Evolutionary conservation across 176 grass and related monocot species (phyloP).

Genomic region (Phragmites australis): DNA sequence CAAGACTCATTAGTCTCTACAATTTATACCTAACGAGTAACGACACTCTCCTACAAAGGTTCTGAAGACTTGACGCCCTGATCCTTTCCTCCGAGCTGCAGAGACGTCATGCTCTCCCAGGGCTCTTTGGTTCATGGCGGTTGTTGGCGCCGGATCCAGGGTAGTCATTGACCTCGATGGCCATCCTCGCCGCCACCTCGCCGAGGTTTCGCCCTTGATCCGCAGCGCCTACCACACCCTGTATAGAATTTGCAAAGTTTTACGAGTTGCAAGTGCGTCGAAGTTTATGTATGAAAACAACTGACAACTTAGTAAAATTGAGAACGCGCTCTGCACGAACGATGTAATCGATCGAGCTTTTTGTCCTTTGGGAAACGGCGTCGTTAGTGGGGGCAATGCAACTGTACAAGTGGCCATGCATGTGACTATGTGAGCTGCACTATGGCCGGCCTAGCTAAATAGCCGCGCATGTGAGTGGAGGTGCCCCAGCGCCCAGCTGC

Average conservation of each 20-base stretch:
- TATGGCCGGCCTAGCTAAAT: constrained; percentile 6
- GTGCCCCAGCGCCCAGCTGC: neutral
- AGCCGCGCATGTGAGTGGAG: constrained; percentile 17
- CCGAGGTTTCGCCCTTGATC: constrained; percentile 28
- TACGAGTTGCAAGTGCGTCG: neutral
- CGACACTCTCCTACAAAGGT: neutral
- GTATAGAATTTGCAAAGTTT: neutral
- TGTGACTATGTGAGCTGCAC: constrained; percentile 49
- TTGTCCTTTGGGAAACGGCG: neutral
- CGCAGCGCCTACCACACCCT: neutral
- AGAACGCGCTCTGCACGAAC: constrained; percentile 27
- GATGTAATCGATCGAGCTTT: neutral
- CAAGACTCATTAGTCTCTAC: neutral
- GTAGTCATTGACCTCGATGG: constrained; percentile 77
- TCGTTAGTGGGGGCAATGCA: neutral
- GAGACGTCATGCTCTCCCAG: constrained; percentile 51
- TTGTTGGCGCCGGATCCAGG: constrained; percentile 80
- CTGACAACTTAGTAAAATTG: neutral
- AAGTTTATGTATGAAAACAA: neutral
- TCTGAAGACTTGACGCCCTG: constrained; percentile 14
- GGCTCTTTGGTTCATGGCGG: constrained; percentile 68
- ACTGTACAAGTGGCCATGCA: constrained; percentile 37
- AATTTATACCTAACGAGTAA: neutral
- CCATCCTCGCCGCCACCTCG: constrained; percentile 55
- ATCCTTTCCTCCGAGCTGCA: neutral